phyloP scores from a whole-genome alignment of 2,329 filamentous ascomycete species.

The Dothiorella sarmentorum region DNA sequence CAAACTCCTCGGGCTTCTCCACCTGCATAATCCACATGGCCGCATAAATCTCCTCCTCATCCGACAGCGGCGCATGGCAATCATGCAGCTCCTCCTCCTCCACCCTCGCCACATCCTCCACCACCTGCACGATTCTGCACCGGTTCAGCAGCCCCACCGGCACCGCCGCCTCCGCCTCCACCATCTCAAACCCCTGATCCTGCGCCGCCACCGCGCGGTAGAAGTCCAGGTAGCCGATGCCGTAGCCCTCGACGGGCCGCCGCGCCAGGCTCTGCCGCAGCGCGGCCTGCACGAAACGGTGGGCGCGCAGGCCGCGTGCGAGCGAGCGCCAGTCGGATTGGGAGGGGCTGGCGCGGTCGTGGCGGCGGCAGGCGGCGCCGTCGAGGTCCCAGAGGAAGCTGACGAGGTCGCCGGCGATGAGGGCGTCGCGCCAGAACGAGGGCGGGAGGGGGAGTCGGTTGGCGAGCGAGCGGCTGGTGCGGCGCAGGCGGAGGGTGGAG shows the following conservation, averaged over 20 bases:
- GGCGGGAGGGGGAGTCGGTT: background rate
- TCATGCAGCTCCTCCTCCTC: slow-evolving; percentile 12
- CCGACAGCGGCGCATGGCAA: slow-evolving; percentile 3
- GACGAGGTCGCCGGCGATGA: background rate
- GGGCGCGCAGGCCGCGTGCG: background rate
- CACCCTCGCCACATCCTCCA: background rate
- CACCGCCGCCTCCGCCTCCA: background rate
- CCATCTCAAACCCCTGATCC: background rate
- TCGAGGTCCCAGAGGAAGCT: slow-evolving; percentile 10
- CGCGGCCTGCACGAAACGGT: slow-evolving; percentile 1
- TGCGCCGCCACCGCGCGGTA: slow-evolving; percentile 5
- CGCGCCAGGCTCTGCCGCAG: background rate
- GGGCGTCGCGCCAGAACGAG: slow-evolving; percentile 7
- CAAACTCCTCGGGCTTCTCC: background rate
- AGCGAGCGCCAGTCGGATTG: background rate
- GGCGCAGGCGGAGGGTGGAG: background rate
- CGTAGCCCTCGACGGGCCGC: background rate
- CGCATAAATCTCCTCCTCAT: slow-evolving; percentile 7
- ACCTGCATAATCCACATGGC: slow-evolving; percentile 12
- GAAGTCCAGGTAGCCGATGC: slow-evolving; percentile 6
- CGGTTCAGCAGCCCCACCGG: slow-evolving; percentile 1
- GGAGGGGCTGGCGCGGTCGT: background rate
- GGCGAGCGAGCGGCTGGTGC: background rate
- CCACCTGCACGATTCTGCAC: slow-evolving; percentile 1
- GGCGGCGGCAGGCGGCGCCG: background rate